Evolutionary conservation across 208 protist genomes (phyloP).

Genomic region (Wallacemonas sp.): DNA sequence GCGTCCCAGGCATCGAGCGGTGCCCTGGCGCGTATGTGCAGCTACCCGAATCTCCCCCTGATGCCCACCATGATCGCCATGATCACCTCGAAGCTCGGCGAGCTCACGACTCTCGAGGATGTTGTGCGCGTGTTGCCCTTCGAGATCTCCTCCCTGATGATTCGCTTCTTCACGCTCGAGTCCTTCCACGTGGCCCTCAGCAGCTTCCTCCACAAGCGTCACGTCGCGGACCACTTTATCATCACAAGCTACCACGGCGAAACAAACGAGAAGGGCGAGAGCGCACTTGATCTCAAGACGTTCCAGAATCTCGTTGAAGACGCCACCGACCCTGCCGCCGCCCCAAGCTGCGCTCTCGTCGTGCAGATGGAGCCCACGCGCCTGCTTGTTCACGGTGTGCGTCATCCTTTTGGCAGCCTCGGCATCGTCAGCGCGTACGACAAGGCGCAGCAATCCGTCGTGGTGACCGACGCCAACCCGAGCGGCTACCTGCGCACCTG

Average conservation of each 20-base stretch:
- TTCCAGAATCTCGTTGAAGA: constrained; percentile 57
- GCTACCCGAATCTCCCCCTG: constrained; percentile 66
- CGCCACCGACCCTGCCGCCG: constrained; percentile 15
- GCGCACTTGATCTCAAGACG: constrained; percentile 35
- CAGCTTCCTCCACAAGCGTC: constrained; percentile 51
- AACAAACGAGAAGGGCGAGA: constrained; percentile 23
- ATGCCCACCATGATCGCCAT: constrained; percentile 83
- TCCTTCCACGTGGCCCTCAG: constrained; percentile 67
- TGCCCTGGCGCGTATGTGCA: constrained; percentile 38
- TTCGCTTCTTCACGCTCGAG: constrained; percentile 78
- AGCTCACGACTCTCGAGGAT: constrained; percentile 73
- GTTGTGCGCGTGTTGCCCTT: constrained; percentile 74
- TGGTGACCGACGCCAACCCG: constrained; percentile 68
- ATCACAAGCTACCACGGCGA: constrained; percentile 68
- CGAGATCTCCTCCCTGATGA: constrained; percentile 72
- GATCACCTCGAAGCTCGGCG: constrained; percentile 58
- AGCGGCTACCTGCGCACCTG: constrained; percentile 81
- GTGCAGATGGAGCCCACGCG: constrained; percentile 54
- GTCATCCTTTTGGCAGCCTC: constrained; percentile 70
- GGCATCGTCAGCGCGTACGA: constrained; percentile 71
- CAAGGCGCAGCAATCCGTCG: constrained; percentile 45
- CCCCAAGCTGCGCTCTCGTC: constrained; percentile 41
- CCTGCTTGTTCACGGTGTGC: constrained; percentile 67
- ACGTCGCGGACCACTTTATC: constrained; percentile 34
- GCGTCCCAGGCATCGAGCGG: neutral